A percentile compares a stretch with the other conserved stretches of the same genome.
Evolutionary conservation across 257 asterid genomes (phyloP).

Genomic region (Salvia splendens): DNA sequence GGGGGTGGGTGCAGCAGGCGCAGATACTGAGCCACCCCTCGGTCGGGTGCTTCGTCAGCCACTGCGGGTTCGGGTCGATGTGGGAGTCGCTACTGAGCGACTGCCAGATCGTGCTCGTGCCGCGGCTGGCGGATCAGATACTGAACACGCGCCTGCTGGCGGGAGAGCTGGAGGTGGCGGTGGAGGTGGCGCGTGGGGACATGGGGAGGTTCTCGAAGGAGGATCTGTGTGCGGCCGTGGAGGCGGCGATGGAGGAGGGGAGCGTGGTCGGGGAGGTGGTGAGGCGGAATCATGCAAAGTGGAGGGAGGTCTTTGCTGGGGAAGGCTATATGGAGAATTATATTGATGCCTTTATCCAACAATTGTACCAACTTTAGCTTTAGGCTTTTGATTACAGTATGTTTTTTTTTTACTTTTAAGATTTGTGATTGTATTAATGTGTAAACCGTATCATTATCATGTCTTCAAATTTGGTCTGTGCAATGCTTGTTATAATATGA

Average conservation of each 20-base stretch:
- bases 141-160: constrained; percentile 67
- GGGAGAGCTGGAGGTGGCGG: constrained; percentile 70
- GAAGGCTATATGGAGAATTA: constrained; percentile 51
- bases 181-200: constrained; percentile 71
- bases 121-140: constrained; percentile 68
- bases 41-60: constrained; percentile 87
- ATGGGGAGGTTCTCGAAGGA: constrained; percentile 67
- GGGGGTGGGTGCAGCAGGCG: constrained; percentile 77
- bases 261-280: constrained; percentile 50
- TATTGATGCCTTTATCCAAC: constrained; percentile 49
- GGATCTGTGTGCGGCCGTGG: constrained; percentile 58
- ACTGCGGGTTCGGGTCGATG: constrained; percentile 88
- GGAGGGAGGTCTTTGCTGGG: constrained; percentile 47
- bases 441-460: no score
- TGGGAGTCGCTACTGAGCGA: constrained; percentile 82
- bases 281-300: constrained; percentile 53
- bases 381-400: neutral
- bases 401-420: no score
- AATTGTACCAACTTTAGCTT: constrained; percentile 45
- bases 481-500: no score
- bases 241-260: constrained; percentile 53
- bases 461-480: no score
- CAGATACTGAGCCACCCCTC: constrained; percentile 67
- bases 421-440: no score
- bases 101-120: constrained; percentile 65